A percentile compares a stretch with the other conserved stretches of the same genome.
Conservation (phyloP, 257 asterid species). For the Solanum commersonii region DNA sequence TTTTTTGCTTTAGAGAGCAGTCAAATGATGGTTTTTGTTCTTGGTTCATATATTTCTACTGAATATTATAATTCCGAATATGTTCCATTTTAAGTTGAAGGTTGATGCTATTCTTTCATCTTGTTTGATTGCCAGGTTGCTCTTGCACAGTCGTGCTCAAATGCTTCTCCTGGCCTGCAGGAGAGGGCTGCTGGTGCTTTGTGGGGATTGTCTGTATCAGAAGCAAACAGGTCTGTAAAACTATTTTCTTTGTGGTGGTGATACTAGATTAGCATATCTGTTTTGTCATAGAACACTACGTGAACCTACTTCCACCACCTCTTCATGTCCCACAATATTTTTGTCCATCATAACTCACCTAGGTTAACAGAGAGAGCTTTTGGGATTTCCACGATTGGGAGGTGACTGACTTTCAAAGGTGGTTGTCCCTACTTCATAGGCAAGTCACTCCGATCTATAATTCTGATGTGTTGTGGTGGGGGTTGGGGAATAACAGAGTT, state of each 20-base stretch:
- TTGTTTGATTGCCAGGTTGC: conserved; percentile 21
- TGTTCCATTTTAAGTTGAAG: neutral
- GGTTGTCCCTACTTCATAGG: neutral
- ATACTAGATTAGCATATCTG: neutral
- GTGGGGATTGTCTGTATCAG: conserved; percentile 45
- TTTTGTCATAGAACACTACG: neutral
- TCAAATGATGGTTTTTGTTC: neutral
- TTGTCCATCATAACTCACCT: neutral
- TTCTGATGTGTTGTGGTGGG: neutral
- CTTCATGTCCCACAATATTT: neutral
- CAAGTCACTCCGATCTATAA: neutral
- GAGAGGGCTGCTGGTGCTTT: conserved; percentile 51
- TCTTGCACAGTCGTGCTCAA: conserved; percentile 38
- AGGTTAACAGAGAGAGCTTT: neutral
- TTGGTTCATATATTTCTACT: neutral
- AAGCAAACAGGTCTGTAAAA: conserved; percentile 64
- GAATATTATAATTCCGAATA: neutral
- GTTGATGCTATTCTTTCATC: neutral
- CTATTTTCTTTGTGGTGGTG: neutral
- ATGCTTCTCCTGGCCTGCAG: conserved; percentile 38
- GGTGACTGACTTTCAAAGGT: neutral
- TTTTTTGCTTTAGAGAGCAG: neutral
- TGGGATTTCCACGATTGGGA: neutral
- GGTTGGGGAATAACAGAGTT: neutral
- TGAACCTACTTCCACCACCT: neutral